These are phyloP conservation scores for Melaleuca alternifolia DNA, from an alignment of 345 rosid genomes.

Conservation along the genomic window DNA sequence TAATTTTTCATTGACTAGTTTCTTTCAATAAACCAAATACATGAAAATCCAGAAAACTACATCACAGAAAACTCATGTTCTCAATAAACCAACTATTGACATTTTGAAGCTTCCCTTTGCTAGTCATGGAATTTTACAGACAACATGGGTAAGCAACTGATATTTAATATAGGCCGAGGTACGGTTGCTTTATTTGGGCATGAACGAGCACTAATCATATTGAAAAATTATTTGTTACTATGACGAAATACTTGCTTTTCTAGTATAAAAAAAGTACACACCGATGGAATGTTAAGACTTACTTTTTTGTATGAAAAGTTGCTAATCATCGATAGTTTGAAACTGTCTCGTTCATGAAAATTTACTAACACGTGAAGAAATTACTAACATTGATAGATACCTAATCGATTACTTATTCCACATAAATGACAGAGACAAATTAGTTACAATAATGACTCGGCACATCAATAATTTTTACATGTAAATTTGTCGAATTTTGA, in stretches of 20 bases:
- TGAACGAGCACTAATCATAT: background rate
- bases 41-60: background rate
- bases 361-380: background rate
- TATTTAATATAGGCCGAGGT: background rate
- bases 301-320: background rate
- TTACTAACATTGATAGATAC: background rate
- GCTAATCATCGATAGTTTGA: background rate
- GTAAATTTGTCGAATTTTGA: background rate
- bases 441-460: background rate
- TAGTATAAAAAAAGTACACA: background rate
- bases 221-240: background rate
- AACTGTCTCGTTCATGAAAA: background rate
- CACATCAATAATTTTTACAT: background rate
- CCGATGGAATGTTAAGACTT: background rate
- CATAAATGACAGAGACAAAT: too few species aligned
- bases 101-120: background rate
- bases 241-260: background rate
- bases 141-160: background rate
- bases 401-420: background rate
- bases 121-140: background rate
- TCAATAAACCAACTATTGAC: background rate
- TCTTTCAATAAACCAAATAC: background rate
- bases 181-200: background rate
- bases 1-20: fast-evolving
- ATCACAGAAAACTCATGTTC: fast-evolving